Evolutionary conservation across 495 filamentous ascomycete genomes (phyloP).

Genomic region (Monascus purpureus): DNA sequence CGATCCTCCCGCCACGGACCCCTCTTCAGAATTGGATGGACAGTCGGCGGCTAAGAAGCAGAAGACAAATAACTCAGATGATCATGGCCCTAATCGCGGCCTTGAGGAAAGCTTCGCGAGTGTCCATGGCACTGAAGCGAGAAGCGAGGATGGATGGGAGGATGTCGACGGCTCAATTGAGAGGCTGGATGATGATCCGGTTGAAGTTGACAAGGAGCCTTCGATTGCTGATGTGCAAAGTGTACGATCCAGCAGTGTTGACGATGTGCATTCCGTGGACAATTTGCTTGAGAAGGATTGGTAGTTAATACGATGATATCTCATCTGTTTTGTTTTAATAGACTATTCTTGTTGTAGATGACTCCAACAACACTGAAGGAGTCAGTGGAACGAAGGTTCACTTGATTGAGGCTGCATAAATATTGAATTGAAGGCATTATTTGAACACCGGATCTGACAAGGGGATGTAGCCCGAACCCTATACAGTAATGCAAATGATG

Average conservation of each 20-base stretch:
- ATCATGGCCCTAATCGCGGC: conserved; percentile 1
- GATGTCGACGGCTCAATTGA: conserved; percentile 16
- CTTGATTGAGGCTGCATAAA: too few species aligned
- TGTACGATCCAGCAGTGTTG: conserved; percentile 17
- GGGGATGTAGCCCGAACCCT: too few species aligned
- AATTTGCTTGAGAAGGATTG: conserved; percentile 12
- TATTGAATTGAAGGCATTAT: too few species aligned
- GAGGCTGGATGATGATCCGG: conserved; percentile 16
- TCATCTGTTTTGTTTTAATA: too few species aligned
- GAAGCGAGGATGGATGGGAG: conserved; percentile 26
- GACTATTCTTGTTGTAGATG: too few species aligned
- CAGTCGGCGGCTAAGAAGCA: conserved; percentile 19
- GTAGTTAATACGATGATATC: conserved; percentile 1
- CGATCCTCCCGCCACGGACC: conserved; percentile 15
- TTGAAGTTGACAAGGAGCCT: conserved; percentile 12
- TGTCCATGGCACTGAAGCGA: conserved; percentile 5
- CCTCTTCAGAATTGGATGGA: conserved; percentile 5
- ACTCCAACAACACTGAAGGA: too few species aligned
- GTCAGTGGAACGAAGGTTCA: too few species aligned
- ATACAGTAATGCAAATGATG: conserved; percentile 1
- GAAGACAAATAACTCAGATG: conserved; percentile 6
- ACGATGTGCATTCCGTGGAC: conserved; percentile 9
- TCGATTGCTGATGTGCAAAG: conserved; percentile 17
- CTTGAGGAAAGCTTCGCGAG: conserved; percentile 1
- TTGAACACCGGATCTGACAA: too few species aligned